Base-by-base conservation (phyloP, 176 grass and related monocot genomes). In the Pontederia crassipes region DNA sequence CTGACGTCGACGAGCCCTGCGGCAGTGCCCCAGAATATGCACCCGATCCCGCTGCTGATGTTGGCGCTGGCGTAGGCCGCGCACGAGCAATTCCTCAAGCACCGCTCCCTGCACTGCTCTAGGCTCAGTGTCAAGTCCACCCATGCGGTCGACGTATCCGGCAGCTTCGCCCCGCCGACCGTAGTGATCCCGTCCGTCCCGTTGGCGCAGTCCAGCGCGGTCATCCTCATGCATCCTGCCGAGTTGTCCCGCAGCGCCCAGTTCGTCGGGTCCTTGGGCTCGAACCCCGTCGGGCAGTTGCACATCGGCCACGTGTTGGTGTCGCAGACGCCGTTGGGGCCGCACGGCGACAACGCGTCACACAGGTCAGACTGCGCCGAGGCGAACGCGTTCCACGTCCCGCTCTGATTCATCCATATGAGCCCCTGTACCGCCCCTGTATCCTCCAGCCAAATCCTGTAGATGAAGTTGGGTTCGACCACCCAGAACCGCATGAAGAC, bases 21-120 rank as follows among this genome's bases (percentile, higher is more conserved):
- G 29, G 29, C 55, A 9, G 55, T 58, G 16, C 17, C 26, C 55
- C 55, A 58, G 10, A 20, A 10, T 58, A 58, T 58, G 55, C 55
- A 58, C 11, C 55, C 55, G 16, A 16, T 58, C 8, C 13, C 55
- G 6, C 20, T 20, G 55, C 17, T 28, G 55, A 58, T 24, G 55
- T 58, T 58, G n/a, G 55, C 13, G 1, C 55, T 58, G 10, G 85
- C 61, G 58, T 89, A 95, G 13, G 79, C 90, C 17, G 75, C 10
- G 63, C 90, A 95, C 0, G 90, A 95, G 46, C 90, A 95, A 72
- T 81, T 89, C 17, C 52, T 66, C 64, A 81, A 45, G 75, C 90
- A 95, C 76, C 75, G 65, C 64, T 46, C 50, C 70, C 66, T 58
- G 64, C 89, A 95, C 76, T 86, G 65, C 8, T 73, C 89, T 9